These are phyloP conservation scores for Podospora comata DNA, from an alignment of 495 filamentous ascomycete species.

Conservation along the genomic window DNA sequence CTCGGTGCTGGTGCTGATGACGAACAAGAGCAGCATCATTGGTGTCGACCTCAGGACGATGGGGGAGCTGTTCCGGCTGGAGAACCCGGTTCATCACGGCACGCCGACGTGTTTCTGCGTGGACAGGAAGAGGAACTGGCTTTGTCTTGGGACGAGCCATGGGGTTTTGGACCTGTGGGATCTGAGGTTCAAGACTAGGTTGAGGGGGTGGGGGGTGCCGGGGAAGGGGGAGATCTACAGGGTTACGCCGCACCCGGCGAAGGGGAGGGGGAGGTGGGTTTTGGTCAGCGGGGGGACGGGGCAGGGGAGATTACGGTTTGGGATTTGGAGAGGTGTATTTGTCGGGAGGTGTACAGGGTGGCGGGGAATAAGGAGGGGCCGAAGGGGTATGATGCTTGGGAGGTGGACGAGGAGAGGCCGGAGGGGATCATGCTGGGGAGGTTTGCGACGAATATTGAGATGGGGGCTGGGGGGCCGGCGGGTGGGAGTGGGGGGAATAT, in stretches of 20 bases:
- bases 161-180: slow-evolving; percentile 96
- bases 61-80: slow-evolving; percentile 71
- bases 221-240: slow-evolving; percentile 79
- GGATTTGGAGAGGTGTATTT: slow-evolving; percentile 88
- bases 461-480: slow-evolving; percentile 34
- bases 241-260: slow-evolving; percentile 70
- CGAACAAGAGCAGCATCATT: slow-evolving; percentile 75
- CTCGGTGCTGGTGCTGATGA: slow-evolving; percentile 81
- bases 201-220: slow-evolving; percentile 86
- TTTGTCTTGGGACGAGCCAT: slow-evolving; percentile 87
- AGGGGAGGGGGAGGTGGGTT: slow-evolving; percentile 73
- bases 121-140: slow-evolving; percentile 80
- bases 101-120: slow-evolving; percentile 90
- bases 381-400: slow-evolving; percentile 79
- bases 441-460: slow-evolving; percentile 71
- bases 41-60: slow-evolving; percentile 89
- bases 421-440: slow-evolving; percentile 79
- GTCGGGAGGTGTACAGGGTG: slow-evolving; percentile 82
- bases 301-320: slow-evolving; percentile 92
- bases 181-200: slow-evolving; percentile 80
- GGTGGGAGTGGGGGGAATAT: slow-evolving; percentile 30
- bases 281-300: slow-evolving; percentile 86
- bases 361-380: slow-evolving; percentile 51
- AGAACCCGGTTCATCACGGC: slow-evolving; percentile 91
- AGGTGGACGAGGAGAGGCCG: slow-evolving; percentile 82